Evolutionary conservation across 2,329 filamentous ascomycete species (phyloP), one percentile per base, ranked within the genome.

Genomic region (Fusarium keratoplasticum): DNA sequence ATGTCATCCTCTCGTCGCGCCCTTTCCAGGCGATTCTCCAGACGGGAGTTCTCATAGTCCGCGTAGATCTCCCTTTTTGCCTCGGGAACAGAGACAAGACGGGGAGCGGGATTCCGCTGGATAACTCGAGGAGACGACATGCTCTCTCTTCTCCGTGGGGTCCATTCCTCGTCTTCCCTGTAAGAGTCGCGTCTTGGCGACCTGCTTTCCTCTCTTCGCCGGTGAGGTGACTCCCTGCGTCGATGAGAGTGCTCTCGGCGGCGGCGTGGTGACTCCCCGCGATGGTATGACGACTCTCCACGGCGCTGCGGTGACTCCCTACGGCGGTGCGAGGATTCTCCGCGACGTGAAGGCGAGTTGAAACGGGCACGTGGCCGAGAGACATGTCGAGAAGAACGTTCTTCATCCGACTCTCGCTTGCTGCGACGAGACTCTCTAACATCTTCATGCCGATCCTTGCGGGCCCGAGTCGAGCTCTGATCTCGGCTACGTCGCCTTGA

Each of bases 51-150:
- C 29, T 64, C 64, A 38, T 71, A 27, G 47, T 52, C 57, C 9
- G 52, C 63, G 33, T 72, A 58, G 16, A 75, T 54, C 47, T 76
- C 70, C 35, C 66, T 75, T 57, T 72, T 72, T 22, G 66, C 58
- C 59, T 70, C 52, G n/a, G 63, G 70, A 7, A 64, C 61, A 40
- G 70, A 63, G 14, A 78, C 72, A 25, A 68, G 69, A 2, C 76
- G 76, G 33, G 74, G 59, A 22, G 61, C 42, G 13, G 6, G 40
- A n/a, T 57, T 61, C 44, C 54, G 54, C 58, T 78, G 74, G 11
- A 77, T 57, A 60, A 78, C 73, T 7, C 71, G 75, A 33, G 75
- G 75, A 29, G 63, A 52, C 7, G 55, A 58, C 29, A 35, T 66
- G 27, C 47, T 52, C 16, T 52, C 47, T 40, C 67, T 66, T 14